Percentiles rank a stretch among this genome's conserved stretches.
Conservation (phyloP, 129 eudicot genomes). For the Tagetes patula region DNA sequence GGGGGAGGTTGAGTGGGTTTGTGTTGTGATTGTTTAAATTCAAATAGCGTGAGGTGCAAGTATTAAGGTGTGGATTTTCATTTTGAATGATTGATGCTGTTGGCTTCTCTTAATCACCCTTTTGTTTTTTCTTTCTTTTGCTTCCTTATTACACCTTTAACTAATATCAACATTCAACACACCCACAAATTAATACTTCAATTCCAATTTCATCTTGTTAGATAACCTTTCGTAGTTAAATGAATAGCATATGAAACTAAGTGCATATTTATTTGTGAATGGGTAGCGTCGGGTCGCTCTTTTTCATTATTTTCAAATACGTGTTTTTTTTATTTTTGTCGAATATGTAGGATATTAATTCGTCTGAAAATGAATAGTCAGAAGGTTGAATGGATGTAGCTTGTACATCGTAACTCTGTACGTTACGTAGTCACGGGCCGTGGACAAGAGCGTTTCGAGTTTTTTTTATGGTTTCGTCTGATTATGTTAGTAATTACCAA, state of each 20-base stretch:
- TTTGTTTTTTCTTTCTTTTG: slow-evolving; percentile 32
- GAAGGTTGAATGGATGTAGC: background rate
- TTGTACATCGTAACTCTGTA: background rate
- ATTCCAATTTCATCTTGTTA: background rate
- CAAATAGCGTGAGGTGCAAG: slow-evolving; percentile 39
- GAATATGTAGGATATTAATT: background rate
- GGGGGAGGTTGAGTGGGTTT: slow-evolving; percentile 32
- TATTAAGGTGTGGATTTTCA: slow-evolving; percentile 27
- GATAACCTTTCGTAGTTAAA: background rate
- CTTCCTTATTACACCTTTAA: slow-evolving; percentile 63
- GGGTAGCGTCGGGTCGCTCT: background rate
- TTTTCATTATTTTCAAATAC: too few relatives aligned
- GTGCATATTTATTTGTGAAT: background rate
- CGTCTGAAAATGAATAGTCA: too few relatives aligned
- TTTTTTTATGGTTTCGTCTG: too few relatives aligned
- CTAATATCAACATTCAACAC: slow-evolving; percentile 34
- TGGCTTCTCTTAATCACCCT: slow-evolving; percentile 40
- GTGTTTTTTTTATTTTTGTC: background rate
- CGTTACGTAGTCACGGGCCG: too few relatives aligned
- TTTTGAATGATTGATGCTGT: slow-evolving; percentile 38
- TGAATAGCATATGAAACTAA: background rate
- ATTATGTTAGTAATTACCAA: too few relatives aligned
- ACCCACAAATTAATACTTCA: background rate
- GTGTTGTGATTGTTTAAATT: slow-evolving; percentile 17
- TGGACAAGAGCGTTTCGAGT: too few relatives aligned